These are phyloP conservation scores for Cyanodermella asteris DNA, from an alignment of 2,329 filamentous ascomycete genomes.

Conservation along the genomic window DNA sequence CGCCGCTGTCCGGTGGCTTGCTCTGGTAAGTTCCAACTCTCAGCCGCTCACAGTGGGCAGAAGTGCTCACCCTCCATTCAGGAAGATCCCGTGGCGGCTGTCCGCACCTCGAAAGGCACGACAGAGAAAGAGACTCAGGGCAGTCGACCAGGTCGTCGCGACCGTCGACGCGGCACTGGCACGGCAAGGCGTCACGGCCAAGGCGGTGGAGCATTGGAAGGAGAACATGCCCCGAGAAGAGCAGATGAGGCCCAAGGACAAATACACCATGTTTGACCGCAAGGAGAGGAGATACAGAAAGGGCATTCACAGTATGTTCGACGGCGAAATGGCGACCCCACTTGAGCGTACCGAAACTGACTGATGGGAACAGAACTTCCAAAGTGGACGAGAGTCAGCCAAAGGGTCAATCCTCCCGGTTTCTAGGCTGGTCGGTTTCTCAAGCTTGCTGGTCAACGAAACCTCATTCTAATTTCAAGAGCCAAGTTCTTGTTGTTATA, in stretches of 20 bases:
- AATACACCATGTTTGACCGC: constrained; percentile 94
- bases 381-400: constrained; percentile 13
- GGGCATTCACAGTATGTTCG: constrained; percentile 80
- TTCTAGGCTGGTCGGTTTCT: constrained; percentile 6
- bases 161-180: constrained; percentile 60
- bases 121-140: constrained; percentile 60
- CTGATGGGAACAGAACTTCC: constrained; percentile 15
- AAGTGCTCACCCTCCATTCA: constrained; percentile 9
- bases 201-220: constrained; percentile 78
- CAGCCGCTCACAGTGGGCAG: constrained; percentile 1
- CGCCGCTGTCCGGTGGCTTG: constrained; percentile 54
- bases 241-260: constrained; percentile 90
- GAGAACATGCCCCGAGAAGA: constrained; percentile 84
- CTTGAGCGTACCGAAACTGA: constrained; percentile 1
- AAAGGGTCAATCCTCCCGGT: constrained; percentile 11
- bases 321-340: too few species aligned
- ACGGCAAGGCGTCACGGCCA: constrained; percentile 47
- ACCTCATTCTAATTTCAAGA: too few species aligned
- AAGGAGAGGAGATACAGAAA: constrained; percentile 93
- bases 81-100: constrained; percentile 95
- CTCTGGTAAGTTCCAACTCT: constrained; percentile 38
- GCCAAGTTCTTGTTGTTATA: too few species aligned
- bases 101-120: constrained; percentile 78
- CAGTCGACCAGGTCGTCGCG: constrained; percentile 71
- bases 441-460: too few species aligned